Percentiles rank a stretch among this genome's conserved stretches.
Conservation (phyloP, 2,329 filamentous ascomycete species). For the Aureobasidium sp. region DNA sequence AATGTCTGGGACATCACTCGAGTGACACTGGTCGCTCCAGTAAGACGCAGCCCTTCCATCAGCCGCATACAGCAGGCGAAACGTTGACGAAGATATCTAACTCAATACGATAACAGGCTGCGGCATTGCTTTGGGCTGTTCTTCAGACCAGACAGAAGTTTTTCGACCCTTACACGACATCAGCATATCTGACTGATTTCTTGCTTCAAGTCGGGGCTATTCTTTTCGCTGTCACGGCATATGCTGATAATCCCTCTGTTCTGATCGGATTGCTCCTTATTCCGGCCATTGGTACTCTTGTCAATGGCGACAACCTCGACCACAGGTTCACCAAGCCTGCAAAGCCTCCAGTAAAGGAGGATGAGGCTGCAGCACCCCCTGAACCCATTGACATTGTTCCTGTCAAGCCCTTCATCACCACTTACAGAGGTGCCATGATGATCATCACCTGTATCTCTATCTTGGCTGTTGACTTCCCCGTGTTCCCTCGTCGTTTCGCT, state of each 20-base stretch:
- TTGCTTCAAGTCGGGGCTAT: slow-evolving; percentile 77
- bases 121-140: slow-evolving; percentile 79
- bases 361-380: slow-evolving; percentile 20
- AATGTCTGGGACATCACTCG: slow-evolving; percentile 77
- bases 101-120: slow-evolving; percentile 50
- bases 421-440: slow-evolving; percentile 87
- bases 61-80: not conserved
- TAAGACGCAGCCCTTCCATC: slow-evolving; percentile 39
- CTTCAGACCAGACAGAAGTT: slow-evolving; percentile 78
- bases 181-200: slow-evolving; percentile 72
- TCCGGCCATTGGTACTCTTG: slow-evolving; percentile 49
- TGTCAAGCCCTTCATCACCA: slow-evolving; percentile 85
- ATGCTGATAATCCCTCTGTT: slow-evolving; percentile 65
- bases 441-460: slow-evolving; percentile 84
- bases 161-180: slow-evolving; percentile 66
- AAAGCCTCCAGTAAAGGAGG: slow-evolving; percentile 21
- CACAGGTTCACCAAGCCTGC: slow-evolving; percentile 16
- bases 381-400: slow-evolving; percentile 51
- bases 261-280: slow-evolving; percentile 67
- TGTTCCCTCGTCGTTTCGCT: slow-evolving; percentile 90
- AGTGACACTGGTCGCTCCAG: slow-evolving; percentile 77
- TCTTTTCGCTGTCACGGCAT: slow-evolving; percentile 79
- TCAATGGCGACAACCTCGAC: slow-evolving; percentile 32
- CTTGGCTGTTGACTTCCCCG: slow-evolving; percentile 88
- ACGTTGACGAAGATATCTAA: slow-evolving; percentile 20